Percentiles rank a stretch among this genome's conserved stretches.
These are phyloP conservation scores for Termitomyces titanicus DNA, from an alignment of 768 basidiomycete species.

Conservation along the genomic window DNA sequence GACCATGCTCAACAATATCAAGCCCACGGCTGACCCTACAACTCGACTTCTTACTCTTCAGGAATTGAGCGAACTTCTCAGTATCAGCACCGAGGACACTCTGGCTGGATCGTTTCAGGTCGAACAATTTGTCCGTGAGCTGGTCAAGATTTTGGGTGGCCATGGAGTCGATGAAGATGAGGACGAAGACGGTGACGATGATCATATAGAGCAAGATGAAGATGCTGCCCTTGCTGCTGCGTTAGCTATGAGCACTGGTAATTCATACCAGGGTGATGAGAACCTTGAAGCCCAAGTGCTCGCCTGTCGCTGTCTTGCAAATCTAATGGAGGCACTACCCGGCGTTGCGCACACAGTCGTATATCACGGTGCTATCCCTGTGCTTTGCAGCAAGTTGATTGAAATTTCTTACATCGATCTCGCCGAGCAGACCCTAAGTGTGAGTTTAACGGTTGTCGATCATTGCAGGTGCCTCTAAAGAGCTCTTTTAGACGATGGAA, in stretches of 20 bases:
- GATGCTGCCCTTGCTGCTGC: constrained; percentile 89
- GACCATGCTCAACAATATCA: constrained; percentile 87
- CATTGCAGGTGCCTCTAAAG: constrained; percentile 15
- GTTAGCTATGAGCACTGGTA: constrained; percentile 75
- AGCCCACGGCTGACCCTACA: constrained; percentile 76
- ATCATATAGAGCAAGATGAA: constrained; percentile 63
- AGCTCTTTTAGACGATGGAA: constrained; percentile 74
- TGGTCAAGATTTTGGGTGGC: constrained; percentile 87
- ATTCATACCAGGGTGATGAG: constrained; percentile 71
- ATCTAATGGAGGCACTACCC: constrained; percentile 98
- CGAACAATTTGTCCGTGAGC: constrained; percentile 86
- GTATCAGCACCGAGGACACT: constrained; percentile 97
- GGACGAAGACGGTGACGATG: constrained; percentile 66
- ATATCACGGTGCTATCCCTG: constrained; percentile 96
- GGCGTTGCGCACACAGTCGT: constrained; percentile 97
- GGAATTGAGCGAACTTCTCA: constrained; percentile 91
- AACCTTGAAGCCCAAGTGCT: constrained; percentile 93
- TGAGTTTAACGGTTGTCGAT: constrained; percentile 42
- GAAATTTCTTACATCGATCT: constrained; percentile 98
- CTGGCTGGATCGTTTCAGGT: constrained; percentile 94
- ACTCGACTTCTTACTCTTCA: constrained; percentile 87
- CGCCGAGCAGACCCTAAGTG: constrained; percentile 96
- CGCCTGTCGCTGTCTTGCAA: constrained; percentile 94
- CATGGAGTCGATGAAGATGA: constrained; percentile 73
- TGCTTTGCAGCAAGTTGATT: constrained; percentile 93